phyloP scores from a whole-genome alignment of 371 early-diverging fungal species.

The Lichtheimia ornata region DNA sequence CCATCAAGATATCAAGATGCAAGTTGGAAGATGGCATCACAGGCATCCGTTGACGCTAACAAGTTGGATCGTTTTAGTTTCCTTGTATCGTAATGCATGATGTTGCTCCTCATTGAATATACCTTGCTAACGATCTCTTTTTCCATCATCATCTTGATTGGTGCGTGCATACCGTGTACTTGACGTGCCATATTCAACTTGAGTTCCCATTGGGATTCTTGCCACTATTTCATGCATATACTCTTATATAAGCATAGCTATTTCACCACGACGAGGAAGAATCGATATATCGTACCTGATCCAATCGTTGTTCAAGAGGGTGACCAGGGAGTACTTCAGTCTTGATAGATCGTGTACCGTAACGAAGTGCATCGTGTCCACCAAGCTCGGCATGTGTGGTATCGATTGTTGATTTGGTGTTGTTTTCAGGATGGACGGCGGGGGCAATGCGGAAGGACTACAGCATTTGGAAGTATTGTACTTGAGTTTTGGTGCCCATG shows the following conservation, averaged over 20 bases:
- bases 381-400: slow-evolving; percentile 72
- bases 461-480: not conserved
- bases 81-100: not conserved
- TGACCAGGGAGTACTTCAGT: slow-evolving; percentile 71
- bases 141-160: slow-evolving; percentile 92
- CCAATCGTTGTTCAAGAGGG: slow-evolving; percentile 78
- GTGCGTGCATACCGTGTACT: slow-evolving; percentile 86
- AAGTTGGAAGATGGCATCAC: slow-evolving; percentile 75
- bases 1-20: slow-evolving; percentile 83
- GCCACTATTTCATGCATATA: slow-evolving; percentile 63
- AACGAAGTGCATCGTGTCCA: slow-evolving; percentile 83
- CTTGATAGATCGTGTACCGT: slow-evolving; percentile 77
- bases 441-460: slow-evolving; percentile 50
- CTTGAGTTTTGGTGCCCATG: too few species aligned
- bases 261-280: not conserved
- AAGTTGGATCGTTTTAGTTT: not conserved
- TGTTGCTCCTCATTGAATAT: slow-evolving; percentile 1
- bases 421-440: slow-evolving; percentile 42
- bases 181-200: slow-evolving; percentile 80
- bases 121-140: slow-evolving; percentile 72
- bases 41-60: slow-evolving; percentile 57
- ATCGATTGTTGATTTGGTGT: slow-evolving; percentile 45
- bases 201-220: slow-evolving; percentile 78
- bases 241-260: not conserved
- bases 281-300: slow-evolving; percentile 46